These are phyloP conservation scores for Lumnitzera racemosa DNA, from an alignment of 345 rosid genomes.

Conservation along the genomic window DNA sequence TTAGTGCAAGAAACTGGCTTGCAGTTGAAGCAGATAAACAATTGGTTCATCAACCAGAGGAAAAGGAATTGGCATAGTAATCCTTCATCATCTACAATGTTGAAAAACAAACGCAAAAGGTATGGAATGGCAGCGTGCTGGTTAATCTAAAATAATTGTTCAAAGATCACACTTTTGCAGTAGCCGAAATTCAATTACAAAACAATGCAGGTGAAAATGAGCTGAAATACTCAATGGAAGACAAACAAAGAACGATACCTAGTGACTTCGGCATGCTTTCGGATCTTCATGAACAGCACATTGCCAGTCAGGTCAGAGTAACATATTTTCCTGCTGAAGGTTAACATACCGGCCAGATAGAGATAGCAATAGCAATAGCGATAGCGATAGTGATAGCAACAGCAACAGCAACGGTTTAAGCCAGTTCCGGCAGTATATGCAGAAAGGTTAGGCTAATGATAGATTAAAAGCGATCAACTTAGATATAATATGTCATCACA, in stretches of 20 bases:
- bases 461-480: too few species aligned
- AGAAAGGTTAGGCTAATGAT: too few species aligned
- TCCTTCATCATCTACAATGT: slow-evolving; percentile 70
- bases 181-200: slow-evolving; percentile 40
- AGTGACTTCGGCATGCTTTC: too few species aligned
- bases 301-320: too few species aligned
- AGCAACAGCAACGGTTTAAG: too few species aligned
- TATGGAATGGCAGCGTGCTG: slow-evolving; percentile 12
- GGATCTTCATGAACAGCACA: too few species aligned
- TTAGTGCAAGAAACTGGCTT: slow-evolving; percentile 95
- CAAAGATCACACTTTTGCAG: slow-evolving; percentile 23
- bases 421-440: too few species aligned
- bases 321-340: too few species aligned
- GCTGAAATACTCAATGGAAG: slow-evolving; percentile 49
- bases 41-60: slow-evolving; percentile 98
- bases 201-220: slow-evolving; percentile 89
- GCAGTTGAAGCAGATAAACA: slow-evolving; percentile 94
- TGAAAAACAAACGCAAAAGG: slow-evolving; percentile 94
- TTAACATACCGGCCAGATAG: too few species aligned
- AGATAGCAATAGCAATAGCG: too few species aligned
- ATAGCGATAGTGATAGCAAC: too few species aligned
- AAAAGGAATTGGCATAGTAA: slow-evolving; percentile 97
- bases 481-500: too few species aligned
- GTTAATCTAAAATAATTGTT: neutral
- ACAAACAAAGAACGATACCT: slow-evolving; percentile 3